Percentiles rank a stretch among this genome's conserved stretches.
Evolutionary conservation across 805 yeast genomes (phyloP).

Genomic region (Hanseniaspora hatyaiensis): DNA sequence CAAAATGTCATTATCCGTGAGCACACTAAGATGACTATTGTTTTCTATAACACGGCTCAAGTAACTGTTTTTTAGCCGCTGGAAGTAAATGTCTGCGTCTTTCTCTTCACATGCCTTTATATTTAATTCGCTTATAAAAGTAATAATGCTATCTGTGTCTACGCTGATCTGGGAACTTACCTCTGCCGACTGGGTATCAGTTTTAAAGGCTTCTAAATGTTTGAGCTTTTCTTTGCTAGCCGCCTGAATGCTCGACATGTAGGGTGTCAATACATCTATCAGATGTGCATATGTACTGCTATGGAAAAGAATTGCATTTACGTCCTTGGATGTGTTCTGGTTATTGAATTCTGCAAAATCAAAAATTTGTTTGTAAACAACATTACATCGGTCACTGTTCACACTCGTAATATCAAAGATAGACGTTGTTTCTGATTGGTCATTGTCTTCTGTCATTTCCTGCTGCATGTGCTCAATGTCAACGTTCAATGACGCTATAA

Average conservation of each 20-base stretch:
- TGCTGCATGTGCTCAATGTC: not conserved
- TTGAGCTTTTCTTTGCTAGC: too few species aligned
- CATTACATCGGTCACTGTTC: slow-evolving; percentile 1
- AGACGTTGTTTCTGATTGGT: not conserved
- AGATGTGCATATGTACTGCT: not conserved
- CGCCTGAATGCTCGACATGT: too few species aligned
- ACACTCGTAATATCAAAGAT: not conserved
- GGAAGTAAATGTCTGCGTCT: not conserved
- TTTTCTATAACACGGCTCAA: not conserved
- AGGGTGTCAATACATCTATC: not conserved
- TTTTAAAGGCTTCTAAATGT: too few species aligned
- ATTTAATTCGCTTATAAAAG: not conserved
- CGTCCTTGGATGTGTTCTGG: not conserved
- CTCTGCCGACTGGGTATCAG: too few species aligned
- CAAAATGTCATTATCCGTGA: slow-evolving; percentile 6
- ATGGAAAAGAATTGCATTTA: not conserved
- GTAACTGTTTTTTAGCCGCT: not conserved
- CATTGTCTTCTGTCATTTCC: not conserved
- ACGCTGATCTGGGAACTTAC: too few species aligned
- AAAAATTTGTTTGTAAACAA: slow-evolving; percentile 8
- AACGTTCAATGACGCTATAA: not conserved
- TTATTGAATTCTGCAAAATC: not conserved
- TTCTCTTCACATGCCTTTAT: not conserved
- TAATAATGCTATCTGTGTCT: not conserved
- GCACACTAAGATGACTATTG: not conserved